Evolutionary conservation across 2,329 filamentous ascomycete genomes (phyloP), one percentile per base, ranked within the genome.

Genomic region (Phialophora expanda): DNA sequence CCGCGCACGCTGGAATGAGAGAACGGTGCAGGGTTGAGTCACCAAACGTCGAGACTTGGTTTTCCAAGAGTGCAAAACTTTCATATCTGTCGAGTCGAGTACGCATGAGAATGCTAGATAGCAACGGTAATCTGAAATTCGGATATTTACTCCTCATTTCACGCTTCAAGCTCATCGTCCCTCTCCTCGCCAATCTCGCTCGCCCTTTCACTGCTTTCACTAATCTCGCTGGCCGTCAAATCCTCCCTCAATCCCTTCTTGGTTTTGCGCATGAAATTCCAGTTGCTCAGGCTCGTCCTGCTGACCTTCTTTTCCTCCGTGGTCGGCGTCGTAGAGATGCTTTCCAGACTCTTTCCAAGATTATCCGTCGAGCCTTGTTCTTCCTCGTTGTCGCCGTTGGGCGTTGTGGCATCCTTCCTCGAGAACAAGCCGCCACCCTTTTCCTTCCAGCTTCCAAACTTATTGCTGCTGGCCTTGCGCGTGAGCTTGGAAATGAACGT

Each of bases 401-500:
- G 72, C 20, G 76, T 74, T 20, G 79, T 73, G 56, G 81, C 79
- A 34, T 76, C 78, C 70, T 80, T 81, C 70, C 80, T 81, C 51
- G 77, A 81, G 67, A 83, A 83, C 6, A 83, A 69, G 50, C 69
- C 61, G 32, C 58, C 28, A 11, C 77, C 77, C 46, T 81, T 79
- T 62, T 83, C 81, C 71, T 83, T 83, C 82, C 82, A 84, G 14
- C 80, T 80, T 56, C 78, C 76, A 66, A 81, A 82, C 71, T 83
- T 83, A 66, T 82, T 84, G 74, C 80, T 79, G 11, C 80, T 82
- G 57, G 81, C 78, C 68, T 83, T 84, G 59, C 82, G 79, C 7
- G 81, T 83, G 62, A 84, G 80, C 68, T 82, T 83, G 63, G 81
- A 81, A 65, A 84, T 83, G 61, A 84, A 81, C 7, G 81, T 82